Conservation (phyloP, 2,329 filamentous ascomycete genomes). For the Lomentospora prolificans region DNA sequence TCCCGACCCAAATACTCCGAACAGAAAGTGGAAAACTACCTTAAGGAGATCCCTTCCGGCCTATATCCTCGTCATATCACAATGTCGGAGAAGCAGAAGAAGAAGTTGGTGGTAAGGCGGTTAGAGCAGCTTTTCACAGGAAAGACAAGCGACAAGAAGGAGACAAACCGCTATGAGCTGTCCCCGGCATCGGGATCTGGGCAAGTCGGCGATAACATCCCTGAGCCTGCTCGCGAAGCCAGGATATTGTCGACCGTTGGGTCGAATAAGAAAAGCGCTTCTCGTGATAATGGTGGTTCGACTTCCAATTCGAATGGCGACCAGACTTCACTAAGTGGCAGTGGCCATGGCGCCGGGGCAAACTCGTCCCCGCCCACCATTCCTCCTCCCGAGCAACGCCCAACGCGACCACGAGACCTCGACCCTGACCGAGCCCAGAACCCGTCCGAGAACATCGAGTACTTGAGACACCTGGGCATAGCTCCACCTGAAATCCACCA, state of each 20-base stretch:
- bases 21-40: slow-evolving; percentile 57
- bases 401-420: slow-evolving; percentile 65
- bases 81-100: slow-evolving; percentile 65
- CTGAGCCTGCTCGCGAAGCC: slow-evolving; percentile 36
- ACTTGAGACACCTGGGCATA: slow-evolving; percentile 65
- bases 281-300: slow-evolving; percentile 28
- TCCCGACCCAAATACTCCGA: slow-evolving; percentile 33
- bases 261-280: slow-evolving; percentile 28
- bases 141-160: slow-evolving; percentile 29
- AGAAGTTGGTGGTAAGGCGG: slow-evolving; percentile 65
- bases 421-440: slow-evolving; percentile 70
- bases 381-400: slow-evolving; percentile 56
- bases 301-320: slow-evolving; percentile 38
- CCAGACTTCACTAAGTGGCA: slow-evolving; percentile 27
- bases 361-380: slow-evolving; percentile 30
- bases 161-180: slow-evolving; percentile 11
- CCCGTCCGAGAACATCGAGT: slow-evolving; percentile 68
- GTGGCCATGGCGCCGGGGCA: not conserved
- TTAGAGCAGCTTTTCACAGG: slow-evolving; percentile 78
- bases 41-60: slow-evolving; percentile 63
- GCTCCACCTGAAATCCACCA: slow-evolving; percentile 41
- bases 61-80: slow-evolving; percentile 50
- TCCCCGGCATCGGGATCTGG: slow-evolving; percentile 9
- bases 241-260: slow-evolving; percentile 29
- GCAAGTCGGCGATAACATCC: not conserved